phyloP scores from a whole-genome alignment of 495 filamentous ascomycete genomes.

The Patellaria atrata region DNA sequence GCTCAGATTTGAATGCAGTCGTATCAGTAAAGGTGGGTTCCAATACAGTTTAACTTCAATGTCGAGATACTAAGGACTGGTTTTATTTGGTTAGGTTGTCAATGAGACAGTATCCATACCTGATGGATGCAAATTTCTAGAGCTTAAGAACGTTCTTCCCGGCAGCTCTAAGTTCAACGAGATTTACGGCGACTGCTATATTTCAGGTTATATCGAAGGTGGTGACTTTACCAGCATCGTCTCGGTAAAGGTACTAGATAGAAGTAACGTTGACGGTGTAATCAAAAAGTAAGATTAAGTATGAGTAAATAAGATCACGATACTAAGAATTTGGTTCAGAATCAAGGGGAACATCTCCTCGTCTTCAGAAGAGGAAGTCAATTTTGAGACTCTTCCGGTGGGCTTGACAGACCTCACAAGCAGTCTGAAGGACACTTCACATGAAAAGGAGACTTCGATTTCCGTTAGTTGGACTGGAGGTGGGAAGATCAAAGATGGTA shows the following conservation, averaged over 20 bases:
- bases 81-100: background rate
- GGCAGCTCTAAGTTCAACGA: slow-evolving; percentile 19
- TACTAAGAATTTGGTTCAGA: background rate
- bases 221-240: slow-evolving; percentile 27
- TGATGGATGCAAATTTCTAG: background rate
- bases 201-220: slow-evolving; percentile 27
- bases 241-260: slow-evolving; percentile 24
- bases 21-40: slow-evolving; percentile 12
- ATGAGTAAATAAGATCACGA: background rate
- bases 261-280: slow-evolving; percentile 18
- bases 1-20: slow-evolving; percentile 27
- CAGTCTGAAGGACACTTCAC: slow-evolving; percentile 3
- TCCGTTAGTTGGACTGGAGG: slow-evolving; percentile 29
- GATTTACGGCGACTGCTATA: slow-evolving; percentile 27
- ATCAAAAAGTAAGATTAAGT: too few relatives aligned
- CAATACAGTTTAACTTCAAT: too few relatives aligned
- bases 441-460: slow-evolving; percentile 25
- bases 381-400: background rate
- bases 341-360: background rate
- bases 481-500: slow-evolving; percentile 21
- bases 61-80: background rate
- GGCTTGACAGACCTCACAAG: too few relatives aligned
- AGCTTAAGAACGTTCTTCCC: background rate
- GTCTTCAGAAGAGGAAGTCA: background rate
- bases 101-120: background rate